Evolutionary conservation across 345 rosid genomes (phyloP).

Genomic region (Draba incana): DNA sequence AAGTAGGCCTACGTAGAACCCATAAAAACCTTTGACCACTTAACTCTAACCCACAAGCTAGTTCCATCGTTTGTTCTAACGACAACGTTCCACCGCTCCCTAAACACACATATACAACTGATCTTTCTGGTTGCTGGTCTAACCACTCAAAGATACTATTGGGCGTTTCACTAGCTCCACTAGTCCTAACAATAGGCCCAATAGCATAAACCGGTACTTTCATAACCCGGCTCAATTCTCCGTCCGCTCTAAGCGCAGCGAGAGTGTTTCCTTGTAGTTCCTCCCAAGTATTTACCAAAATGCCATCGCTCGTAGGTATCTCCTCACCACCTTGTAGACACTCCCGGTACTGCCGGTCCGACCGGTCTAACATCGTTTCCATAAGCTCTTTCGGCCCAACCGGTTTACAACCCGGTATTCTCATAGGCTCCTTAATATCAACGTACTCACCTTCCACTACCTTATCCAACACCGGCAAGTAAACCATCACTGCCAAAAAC

Average conservation of each 20-base stretch:
- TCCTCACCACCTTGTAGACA: constrained; percentile 27
- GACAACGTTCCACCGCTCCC: constrained; percentile 77
- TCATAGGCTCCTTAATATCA: constrained; percentile 42
- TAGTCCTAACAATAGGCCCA: constrained; percentile 50
- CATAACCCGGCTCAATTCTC: constrained; percentile 16
- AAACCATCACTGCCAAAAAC: constrained; percentile 51
- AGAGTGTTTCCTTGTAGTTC: constrained; percentile 51
- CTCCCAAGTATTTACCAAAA: constrained; percentile 67
- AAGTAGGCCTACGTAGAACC: constrained; percentile 43
- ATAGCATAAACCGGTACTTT: constrained; percentile 51
- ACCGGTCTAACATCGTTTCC: constrained; percentile 47
- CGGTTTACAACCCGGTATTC: constrained; percentile 60
- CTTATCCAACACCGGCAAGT: constrained; percentile 44
- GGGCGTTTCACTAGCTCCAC: not conserved
- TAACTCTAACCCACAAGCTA: constrained; percentile 69
- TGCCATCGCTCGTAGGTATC: constrained; percentile 49
- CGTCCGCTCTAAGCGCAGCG: constrained; percentile 42
- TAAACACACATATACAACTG: constrained; percentile 64
- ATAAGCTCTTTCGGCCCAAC: constrained; percentile 50
- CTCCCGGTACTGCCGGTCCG: constrained; percentile 33
- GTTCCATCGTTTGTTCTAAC: constrained; percentile 50
- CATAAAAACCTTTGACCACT: constrained; percentile 52
- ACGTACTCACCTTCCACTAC: constrained; percentile 48
- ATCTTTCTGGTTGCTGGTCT: constrained; percentile 48
- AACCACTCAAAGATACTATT: constrained; percentile 49